phyloP scores from a whole-genome alignment of 2,329 filamentous ascomycete species.

The Microdochium paspali region DNA sequence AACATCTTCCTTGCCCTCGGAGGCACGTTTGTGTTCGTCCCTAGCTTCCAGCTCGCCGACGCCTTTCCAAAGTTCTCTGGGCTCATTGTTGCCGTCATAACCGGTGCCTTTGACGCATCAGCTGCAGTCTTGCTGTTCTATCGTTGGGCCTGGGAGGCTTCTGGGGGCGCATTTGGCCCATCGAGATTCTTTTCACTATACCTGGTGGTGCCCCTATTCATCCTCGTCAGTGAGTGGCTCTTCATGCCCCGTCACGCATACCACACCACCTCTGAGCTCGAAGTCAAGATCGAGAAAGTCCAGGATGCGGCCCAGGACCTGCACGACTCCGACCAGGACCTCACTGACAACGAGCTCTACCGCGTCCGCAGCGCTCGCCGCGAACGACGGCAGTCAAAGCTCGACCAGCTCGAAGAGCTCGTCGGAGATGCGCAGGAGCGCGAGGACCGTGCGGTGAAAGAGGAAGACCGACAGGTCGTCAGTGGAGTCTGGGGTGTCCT shows the following conservation, averaged over 20 bases:
- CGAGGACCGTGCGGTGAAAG: conserved; percentile 41
- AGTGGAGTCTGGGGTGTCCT: conserved; percentile 66
- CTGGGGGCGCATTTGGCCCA: conserved; percentile 21
- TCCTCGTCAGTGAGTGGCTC: conserved; percentile 25
- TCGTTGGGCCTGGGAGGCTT: conserved; percentile 42
- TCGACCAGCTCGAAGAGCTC: conserved; percentile 53
- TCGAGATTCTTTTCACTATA: conserved; percentile 31
- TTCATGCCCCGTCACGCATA: conserved; percentile 30
- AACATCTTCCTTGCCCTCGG: conserved; percentile 53
- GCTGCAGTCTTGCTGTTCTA: conserved; percentile 53
- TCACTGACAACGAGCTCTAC: conserved; percentile 34
- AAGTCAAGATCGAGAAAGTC: conserved; percentile 27
- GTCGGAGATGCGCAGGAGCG: conserved; percentile 47
- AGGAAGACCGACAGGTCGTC: conserved; percentile 47
- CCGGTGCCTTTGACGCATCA: conserved; percentile 55
- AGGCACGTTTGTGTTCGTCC: conserved; percentile 54
- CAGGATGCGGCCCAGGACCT: conserved; percentile 27
- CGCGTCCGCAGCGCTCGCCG: conserved; percentile 32
- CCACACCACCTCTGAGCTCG: conserved; percentile 26
- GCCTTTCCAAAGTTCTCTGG: conserved; percentile 52
- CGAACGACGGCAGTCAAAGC: conserved; percentile 42
- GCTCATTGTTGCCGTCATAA: conserved; percentile 50
- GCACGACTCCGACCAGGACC: conserved; percentile 45
- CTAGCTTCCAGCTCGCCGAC: conserved; percentile 56
- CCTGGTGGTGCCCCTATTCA: conserved; percentile 21